phyloP scores from a whole-genome alignment of 257 asterid species.

The Jaltomata sinuosa region DNA sequence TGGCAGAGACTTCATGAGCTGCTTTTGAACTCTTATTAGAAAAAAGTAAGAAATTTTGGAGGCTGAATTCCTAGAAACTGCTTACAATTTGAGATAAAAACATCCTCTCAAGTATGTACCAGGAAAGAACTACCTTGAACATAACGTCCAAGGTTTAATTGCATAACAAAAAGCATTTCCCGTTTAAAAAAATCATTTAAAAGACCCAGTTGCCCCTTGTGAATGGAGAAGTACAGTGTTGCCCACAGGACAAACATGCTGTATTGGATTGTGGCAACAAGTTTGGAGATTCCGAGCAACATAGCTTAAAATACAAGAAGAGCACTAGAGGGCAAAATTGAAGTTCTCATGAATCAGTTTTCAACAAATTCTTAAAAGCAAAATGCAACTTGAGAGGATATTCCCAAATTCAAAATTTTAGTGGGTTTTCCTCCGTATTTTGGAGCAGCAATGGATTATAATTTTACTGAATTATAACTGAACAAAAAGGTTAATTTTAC shows the following conservation, averaged over 20 bases:
- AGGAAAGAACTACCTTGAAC: neutral
- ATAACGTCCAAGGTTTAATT: neutral
- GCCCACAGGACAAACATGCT: neutral
- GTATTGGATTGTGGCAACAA: neutral
- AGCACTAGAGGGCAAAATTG: neutral
- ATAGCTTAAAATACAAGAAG: neutral
- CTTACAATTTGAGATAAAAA: neutral
- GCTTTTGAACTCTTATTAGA: neutral
- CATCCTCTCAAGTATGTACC: neutral
- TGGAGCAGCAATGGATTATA: neutral
- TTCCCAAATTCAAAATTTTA: neutral
- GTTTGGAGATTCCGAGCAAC: neutral
- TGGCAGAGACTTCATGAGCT: neutral
- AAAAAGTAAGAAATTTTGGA: neutral
- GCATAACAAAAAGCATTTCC: neutral
- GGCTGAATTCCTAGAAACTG: neutral
- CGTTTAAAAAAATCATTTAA: neutral
- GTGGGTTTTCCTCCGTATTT: neutral
- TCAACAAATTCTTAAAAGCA: neutral
- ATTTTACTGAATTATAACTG: neutral
- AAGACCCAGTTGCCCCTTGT: neutral
- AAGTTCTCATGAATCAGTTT: neutral
- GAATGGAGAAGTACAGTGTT: neutral
- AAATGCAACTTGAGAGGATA: neutral
- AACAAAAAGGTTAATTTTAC: slow-evolving; percentile 2